Percentiles rank a stretch among this genome's conserved stretches.
Evolutionary conservation across 2,329 filamentous ascomycete genomes (phyloP).

Genomic region (Aspergillus neoniger): DNA sequence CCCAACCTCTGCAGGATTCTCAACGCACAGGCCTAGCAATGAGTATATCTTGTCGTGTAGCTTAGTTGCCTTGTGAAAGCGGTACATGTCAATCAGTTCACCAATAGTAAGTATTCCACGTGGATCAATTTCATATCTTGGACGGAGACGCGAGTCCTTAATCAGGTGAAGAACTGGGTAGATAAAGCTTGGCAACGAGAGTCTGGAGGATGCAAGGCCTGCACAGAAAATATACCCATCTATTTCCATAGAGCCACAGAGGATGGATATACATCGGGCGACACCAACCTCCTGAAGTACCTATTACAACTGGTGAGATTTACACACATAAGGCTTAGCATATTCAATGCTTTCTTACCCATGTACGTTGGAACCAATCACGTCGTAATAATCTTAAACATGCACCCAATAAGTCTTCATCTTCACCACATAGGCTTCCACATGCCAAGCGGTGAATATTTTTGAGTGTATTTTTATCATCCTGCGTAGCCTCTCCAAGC

Average conservation of each 20-base stretch:
- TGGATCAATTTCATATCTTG: no score
- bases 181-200: no score
- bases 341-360: neutral
- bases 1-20: no score
- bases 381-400: neutral
- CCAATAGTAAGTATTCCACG: no score
- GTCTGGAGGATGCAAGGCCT: rapidly evolving
- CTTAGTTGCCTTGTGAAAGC: no score
- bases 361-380: conserved; percentile 5
- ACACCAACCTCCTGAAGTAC: conserved; percentile 6
- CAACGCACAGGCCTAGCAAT: no score
- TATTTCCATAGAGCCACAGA: neutral
- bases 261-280: neutral
- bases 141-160: neutral
- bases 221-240: neutral
- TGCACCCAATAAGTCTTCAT: no score
- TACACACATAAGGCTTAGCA: rapidly evolving
- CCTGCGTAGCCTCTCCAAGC: conserved; percentile 11
- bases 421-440: no score
- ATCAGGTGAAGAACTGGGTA: no score
- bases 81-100: no score
- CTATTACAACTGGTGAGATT: neutral
- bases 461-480: neutral
- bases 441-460: no score
- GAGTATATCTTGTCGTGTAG: no score